phyloP scores from a whole-genome alignment of 768 basidiomycete genomes.

The Mycena galericulata region DNA sequence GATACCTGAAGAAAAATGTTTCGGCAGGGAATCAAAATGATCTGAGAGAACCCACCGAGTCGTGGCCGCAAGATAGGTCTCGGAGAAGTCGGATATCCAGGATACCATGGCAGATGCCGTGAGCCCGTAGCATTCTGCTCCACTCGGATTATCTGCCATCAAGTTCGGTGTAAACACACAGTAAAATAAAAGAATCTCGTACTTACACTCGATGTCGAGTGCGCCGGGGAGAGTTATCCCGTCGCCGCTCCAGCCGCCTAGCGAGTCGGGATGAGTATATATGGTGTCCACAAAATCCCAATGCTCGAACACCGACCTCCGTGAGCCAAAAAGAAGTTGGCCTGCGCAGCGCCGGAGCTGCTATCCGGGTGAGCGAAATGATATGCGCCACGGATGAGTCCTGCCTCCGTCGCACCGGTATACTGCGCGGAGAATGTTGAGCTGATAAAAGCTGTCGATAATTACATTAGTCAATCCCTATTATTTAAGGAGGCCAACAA shows the following conservation, averaged over 20 bases:
- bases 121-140: conserved; percentile 66
- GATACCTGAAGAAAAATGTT: conserved; percentile 47
- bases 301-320: conserved; percentile 53
- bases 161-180: not conserved
- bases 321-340: conserved; percentile 59
- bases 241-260: conserved; percentile 66
- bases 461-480: not conserved
- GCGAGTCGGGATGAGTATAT: not conserved
- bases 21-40: not conserved
- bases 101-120: conserved; percentile 67
- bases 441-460: conserved; percentile 50
- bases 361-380: conserved; percentile 67
- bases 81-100: conserved; percentile 73
- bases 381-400: conserved; percentile 69
- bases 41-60: conserved; percentile 44
- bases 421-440: conserved; percentile 64
- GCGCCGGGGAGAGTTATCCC: conserved; percentile 74
- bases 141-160: conserved; percentile 61
- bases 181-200: not conserved
- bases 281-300: too few relatives aligned
- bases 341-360: conserved; percentile 69
- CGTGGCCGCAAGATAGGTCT: conserved; percentile 64
- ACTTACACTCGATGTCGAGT: conserved; percentile 52
- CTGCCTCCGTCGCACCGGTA: conserved; percentile 54
- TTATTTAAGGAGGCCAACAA: not conserved